A percentile compares a stretch with the other conserved stretches of the same genome.
Conservation (phyloP, 2,329 filamentous ascomycete species). For the Hypomyces perniciosus region DNA sequence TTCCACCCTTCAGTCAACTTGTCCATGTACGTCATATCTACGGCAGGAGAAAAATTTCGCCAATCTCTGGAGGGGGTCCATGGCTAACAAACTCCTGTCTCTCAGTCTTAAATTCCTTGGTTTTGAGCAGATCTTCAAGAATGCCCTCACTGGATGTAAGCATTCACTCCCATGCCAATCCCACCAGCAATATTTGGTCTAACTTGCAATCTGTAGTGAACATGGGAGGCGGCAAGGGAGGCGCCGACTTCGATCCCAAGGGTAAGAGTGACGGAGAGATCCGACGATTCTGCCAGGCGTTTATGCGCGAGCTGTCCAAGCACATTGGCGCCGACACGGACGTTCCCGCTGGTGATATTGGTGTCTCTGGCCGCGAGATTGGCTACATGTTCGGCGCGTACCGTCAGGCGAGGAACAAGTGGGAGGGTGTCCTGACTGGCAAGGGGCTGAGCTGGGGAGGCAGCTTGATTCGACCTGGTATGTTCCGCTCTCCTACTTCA, state of each 20-base stretch:
- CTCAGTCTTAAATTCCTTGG: constrained; percentile 84
- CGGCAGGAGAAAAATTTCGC: background rate
- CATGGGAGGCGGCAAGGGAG: constrained; percentile 97
- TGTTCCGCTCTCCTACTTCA: constrained; percentile 12
- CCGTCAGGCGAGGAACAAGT: constrained; percentile 79
- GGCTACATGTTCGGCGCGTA: constrained; percentile 94
- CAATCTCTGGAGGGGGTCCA: too few relatives aligned
- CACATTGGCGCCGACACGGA: constrained; percentile 96
- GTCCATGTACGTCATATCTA: constrained; percentile 44
- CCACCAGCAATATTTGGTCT: too few relatives aligned
- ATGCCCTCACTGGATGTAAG: constrained; percentile 90
- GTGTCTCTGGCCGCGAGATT: constrained; percentile 85
- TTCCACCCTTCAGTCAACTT: constrained; percentile 87
- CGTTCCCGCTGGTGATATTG: constrained; percentile 95
- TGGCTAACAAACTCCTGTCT: constrained; percentile 19
- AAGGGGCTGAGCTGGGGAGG: constrained; percentile 94
- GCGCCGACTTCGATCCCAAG: constrained; percentile 98
- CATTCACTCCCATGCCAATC: constrained; percentile 19
- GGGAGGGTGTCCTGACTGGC: constrained; percentile 93
- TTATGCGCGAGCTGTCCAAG: constrained; percentile 93
- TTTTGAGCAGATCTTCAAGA: constrained; percentile 99
- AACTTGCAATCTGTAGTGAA: constrained; percentile 28
- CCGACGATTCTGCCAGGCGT: constrained; percentile 89
- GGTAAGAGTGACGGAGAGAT: constrained; percentile 97
- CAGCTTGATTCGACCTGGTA: constrained; percentile 75